Evolutionary conservation across 2,329 filamentous ascomycete species (phyloP), one percentile per base, ranked within the genome.

Genomic region (Clonostachys chloroleuca): DNA sequence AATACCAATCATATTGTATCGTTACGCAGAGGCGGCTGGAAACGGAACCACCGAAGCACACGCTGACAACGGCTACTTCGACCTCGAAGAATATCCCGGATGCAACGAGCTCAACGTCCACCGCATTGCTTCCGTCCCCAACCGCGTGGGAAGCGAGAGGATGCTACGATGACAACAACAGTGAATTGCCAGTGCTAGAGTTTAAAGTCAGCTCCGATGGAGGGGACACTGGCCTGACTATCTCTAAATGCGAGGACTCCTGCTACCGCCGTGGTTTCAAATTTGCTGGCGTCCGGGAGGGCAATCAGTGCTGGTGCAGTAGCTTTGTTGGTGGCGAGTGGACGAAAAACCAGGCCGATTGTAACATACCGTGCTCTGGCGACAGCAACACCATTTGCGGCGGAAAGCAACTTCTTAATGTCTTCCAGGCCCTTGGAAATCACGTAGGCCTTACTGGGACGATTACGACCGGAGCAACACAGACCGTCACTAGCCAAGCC

Each of bases 391-490:
- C 49, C 13, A 52, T 50, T 14, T 55, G 52, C 45, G 54, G 54
- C 30, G 51, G 52, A 47, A 46, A 50, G 37, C 37, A 52, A 9
- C 34, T 20, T 34, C 37, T 54, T 40, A 51, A 51, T 44, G 47
- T 56, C 42, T 54, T 53, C 34, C 43, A 49, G 33, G 44, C 51
- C 43, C 46, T 51, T 2, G 79, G 64, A 58, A 87, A 87, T 5
- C 2, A 39, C 17, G 12, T 30, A 8, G 10, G 24, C 24, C 24
- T 30, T 9, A 30, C 24, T 10, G 24, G 24, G 9, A 30, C 8
- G 8, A 30, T 10, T 30, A 30, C 24, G 8, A 30, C 8, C 24
- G 9, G 24, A 30, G 3, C 24, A 30, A 10, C 24, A 2, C 24
- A 30, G 24, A 30, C 24, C 24, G 9, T 5, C 24, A 30, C 24